phyloP scores from a whole-genome alignment of 2,329 filamentous ascomycete species.

The Bipolaris gigantea region DNA sequence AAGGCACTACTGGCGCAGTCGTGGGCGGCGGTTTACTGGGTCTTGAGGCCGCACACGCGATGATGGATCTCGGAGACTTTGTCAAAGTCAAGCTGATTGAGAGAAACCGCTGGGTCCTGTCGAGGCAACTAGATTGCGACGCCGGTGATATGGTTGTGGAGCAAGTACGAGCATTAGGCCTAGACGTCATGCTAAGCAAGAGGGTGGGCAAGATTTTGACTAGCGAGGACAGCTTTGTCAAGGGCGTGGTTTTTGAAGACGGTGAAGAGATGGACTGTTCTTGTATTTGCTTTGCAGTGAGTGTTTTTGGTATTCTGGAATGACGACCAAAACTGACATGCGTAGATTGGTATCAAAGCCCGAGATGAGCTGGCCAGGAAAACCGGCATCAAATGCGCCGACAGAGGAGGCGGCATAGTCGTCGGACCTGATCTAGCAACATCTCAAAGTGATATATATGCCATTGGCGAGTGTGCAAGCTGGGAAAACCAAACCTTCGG shows the following conservation, averaged over 20 bases:
- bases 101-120: slow-evolving; percentile 79
- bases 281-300: slow-evolving; percentile 79
- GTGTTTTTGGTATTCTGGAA: slow-evolving; percentile 19
- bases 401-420: slow-evolving; percentile 75
- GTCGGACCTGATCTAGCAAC: slow-evolving; percentile 69
- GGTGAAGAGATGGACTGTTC: slow-evolving; percentile 75
- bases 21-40: slow-evolving; percentile 85
- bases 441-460: slow-evolving; percentile 73
- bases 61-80: slow-evolving; percentile 81
- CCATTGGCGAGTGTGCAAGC: slow-evolving; percentile 87
- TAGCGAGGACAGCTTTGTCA: slow-evolving; percentile 67
- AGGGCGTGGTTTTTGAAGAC: slow-evolving; percentile 77
- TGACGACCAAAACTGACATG: slow-evolving; percentile 9
- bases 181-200: slow-evolving; percentile 79
- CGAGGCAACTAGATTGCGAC: slow-evolving; percentile 78
- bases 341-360: slow-evolving; percentile 74
- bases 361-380: slow-evolving; percentile 74
- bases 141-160: slow-evolving; percentile 81
- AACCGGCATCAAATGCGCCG: slow-evolving; percentile 71
- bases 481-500: slow-evolving; percentile 87
- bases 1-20: slow-evolving; percentile 71
- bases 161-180: slow-evolving; percentile 74
- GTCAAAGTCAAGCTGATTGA: slow-evolving; percentile 77
- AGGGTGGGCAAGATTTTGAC: slow-evolving; percentile 72
- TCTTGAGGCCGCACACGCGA: slow-evolving; percentile 86